Conservation (phyloP, 2,329 filamentous ascomycete species). For the Gnomoniopsis sp. region DNA sequence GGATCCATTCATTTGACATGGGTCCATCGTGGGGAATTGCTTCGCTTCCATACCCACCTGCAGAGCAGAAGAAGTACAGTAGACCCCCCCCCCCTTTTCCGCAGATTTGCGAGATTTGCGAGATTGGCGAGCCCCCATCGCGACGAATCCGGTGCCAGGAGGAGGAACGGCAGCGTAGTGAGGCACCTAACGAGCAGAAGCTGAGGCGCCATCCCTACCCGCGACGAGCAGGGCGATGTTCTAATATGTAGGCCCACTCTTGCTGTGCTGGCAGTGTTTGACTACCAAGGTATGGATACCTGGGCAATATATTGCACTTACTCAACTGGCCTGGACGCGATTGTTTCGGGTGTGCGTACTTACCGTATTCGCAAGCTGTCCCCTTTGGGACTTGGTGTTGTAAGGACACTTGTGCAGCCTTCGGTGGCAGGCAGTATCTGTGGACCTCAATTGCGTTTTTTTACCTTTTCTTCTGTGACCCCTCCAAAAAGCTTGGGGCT, state of each 20-base stretch:
- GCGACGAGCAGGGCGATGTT: not conserved
- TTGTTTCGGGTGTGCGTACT: not conserved
- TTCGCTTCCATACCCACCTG: not conserved
- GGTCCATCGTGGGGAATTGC: conserved; percentile 15
- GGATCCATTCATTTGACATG: conserved; percentile 5
- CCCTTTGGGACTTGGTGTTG: not conserved
- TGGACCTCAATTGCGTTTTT: not conserved
- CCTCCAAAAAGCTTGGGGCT: not conserved
- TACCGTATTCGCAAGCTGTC: conserved; percentile 7
- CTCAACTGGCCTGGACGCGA: not conserved
- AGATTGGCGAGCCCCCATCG: conserved; percentile 11
- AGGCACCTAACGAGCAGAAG: not conserved
- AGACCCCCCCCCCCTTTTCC: not conserved
- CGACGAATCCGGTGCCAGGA: conserved; percentile 14
- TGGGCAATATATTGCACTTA: not conserved
- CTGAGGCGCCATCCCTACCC: not conserved
- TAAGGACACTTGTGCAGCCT: not conserved
- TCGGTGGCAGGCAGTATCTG: not conserved
- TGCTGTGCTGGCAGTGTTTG: not conserved
- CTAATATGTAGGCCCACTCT: not conserved
- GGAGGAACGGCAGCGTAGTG: not conserved
- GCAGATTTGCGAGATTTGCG: conserved; percentile 6
- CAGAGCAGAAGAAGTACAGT: not conserved
- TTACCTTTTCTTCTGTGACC: too few species aligned
- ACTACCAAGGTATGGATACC: not conserved